Evolutionary conservation across 108 stramenopile genomes (phyloP), one percentile per base, ranked within the genome.

Genomic region (Cafeteria roenbergensis): DNA sequence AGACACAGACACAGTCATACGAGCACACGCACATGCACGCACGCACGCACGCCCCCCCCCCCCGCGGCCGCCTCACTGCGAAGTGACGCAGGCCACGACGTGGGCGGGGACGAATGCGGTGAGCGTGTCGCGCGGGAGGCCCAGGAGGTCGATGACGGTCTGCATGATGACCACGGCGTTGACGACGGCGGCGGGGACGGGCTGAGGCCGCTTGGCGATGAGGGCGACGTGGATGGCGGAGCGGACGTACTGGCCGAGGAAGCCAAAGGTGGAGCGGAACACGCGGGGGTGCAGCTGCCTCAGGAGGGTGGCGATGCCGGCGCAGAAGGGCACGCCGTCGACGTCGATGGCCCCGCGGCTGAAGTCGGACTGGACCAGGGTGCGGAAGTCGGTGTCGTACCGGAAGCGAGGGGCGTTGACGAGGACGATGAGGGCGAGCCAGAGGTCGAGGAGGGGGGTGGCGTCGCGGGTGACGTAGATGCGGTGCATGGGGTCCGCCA

Each of bases 261-360:
- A 37, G 17, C 22, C 36, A 9, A 85, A 57, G 34, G 81, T 63
- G 52, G 75, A 61, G 52, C 67, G 57, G 0, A 76, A 65, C 61
- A 75, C 79, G 1, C 74, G 71, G 27, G 77, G 74, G 63, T 81
- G 82, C 53, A 82, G 82, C 74, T 85, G 84, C 42, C 67, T 65
- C 31, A 82, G 27, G n/a, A 85, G 36, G 14, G 81, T 80, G 3
- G 64, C 67, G 14, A 76, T 54, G 3, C 84, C 84, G 0, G 68
- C 79, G 51, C 75, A 74, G 8, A 85, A 34, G 1, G 82, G 78
- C 67, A 71, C 76, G 37, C 84, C 84, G 63, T 85, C 82, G n/a
- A 84, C 60, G n/a, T n/a, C n/a, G n/a, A n/a, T n/a, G 30, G 78
- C 56, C 14, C 20, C 8, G 34, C 69, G 76, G 12, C 68, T 72